These are phyloP conservation scores for Penicillium daleae DNA, from an alignment of 495 filamentous ascomycete species.

Conservation along the genomic window DNA sequence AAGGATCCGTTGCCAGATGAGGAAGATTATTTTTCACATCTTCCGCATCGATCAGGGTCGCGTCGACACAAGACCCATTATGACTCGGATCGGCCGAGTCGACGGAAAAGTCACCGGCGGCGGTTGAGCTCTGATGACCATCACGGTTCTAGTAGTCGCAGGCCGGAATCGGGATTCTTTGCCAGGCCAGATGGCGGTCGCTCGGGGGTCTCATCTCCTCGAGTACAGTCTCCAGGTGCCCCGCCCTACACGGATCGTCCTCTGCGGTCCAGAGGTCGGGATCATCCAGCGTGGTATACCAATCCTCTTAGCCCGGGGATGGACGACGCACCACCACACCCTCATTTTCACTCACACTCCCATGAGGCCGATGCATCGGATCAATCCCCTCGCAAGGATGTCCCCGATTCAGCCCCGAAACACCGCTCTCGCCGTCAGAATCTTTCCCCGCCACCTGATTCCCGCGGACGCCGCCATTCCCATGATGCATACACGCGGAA, in stretches of 20 bases:
- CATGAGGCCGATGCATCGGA: slow-evolving; percentile 33
- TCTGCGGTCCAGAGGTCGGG: slow-evolving; percentile 29
- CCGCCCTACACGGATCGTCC: slow-evolving; percentile 26
- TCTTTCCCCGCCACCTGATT: slow-evolving; percentile 36
- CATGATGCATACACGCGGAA: slow-evolving; percentile 47
- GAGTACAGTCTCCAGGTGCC: slow-evolving; percentile 37
- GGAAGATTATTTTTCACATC: slow-evolving; percentile 33
- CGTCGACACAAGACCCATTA: slow-evolving; percentile 27
- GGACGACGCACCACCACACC: slow-evolving; percentile 20
- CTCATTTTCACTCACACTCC: background rate
- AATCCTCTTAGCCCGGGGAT: slow-evolving; percentile 31
- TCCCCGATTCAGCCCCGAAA: slow-evolving; percentile 19
- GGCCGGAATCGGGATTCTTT: slow-evolving; percentile 21
- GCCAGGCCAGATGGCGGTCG: slow-evolving; percentile 18
- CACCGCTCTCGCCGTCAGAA: slow-evolving; percentile 29
- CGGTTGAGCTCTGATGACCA: slow-evolving; percentile 38
- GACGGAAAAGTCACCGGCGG: slow-evolving; percentile 25
- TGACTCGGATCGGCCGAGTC: slow-evolving; percentile 25
- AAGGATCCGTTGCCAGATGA: slow-evolving; percentile 36
- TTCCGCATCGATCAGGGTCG: slow-evolving; percentile 20
- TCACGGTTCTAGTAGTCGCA: slow-evolving; percentile 26
- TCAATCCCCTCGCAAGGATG: slow-evolving; percentile 16
- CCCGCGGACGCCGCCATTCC: slow-evolving; percentile 45
- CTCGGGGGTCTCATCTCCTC: slow-evolving; percentile 32
- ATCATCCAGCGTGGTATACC: slow-evolving; percentile 22